Base-by-base conservation (phyloP, 2,329 filamentous ascomycete species). In the Fusarium circinatum region DNA sequence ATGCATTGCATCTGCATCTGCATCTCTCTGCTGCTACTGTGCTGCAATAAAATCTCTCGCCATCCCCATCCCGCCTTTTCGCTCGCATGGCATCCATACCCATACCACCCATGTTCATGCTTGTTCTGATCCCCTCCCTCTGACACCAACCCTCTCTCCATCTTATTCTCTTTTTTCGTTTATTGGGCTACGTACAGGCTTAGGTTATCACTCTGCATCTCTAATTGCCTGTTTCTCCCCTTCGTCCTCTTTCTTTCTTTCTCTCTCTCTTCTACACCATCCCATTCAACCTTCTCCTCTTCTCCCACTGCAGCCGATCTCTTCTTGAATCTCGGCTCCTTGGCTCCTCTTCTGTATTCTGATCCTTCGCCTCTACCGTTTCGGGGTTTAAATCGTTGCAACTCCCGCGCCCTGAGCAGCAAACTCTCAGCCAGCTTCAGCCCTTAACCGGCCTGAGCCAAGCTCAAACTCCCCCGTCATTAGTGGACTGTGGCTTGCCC, bases 31-130 rank as follows among this genome's bases (percentile, higher is more conserved):
- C 66, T 74, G 60, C 54, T 59, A 59, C 52, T 61, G 60, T 41
- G 57, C 52, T 64, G 63, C 38, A 66, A 74, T 71, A 73, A 73
- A 73, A 73, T 71, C 71, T 74, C 71, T 73, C 71, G 71, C 68
- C 67, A 62, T 65, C 68, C 60, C 54, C 71, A 71, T 73, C 62
- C 71, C 71, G 71, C 71, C 71, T 68, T 70, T 70, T 71, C 42
- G 49, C 62, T 73, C 66, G 62, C 70, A 71, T 70, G 62, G 52
- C 59, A 65, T 38, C 48, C 57, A 62, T 64, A 51, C 44, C 42
- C 41, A 58, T 58, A 48, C 42, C 24, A 38, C 34, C 55, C 56
- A 51, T 51, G 56, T 59, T 59, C 56, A 63, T 68, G 65, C 62
- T 60, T 58, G 51, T 65, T 57, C 57, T 44, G 28, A 22, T 68